Conservation (phyloP, 352 stramenopile species). For the Phytophthora syringae region DNA sequence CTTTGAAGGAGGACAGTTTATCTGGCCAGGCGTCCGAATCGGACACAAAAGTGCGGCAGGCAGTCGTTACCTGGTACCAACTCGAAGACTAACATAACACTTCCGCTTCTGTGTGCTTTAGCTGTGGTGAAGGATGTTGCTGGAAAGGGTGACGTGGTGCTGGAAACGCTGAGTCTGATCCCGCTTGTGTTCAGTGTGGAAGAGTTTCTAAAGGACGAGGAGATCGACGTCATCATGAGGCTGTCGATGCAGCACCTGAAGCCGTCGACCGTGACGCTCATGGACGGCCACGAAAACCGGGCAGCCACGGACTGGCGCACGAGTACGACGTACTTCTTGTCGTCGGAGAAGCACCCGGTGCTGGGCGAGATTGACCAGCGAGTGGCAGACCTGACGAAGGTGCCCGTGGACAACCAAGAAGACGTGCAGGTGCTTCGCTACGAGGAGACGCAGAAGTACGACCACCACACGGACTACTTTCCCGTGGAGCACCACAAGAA, state of each 20-base stretch:
- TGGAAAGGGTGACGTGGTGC: constrained; percentile 52
- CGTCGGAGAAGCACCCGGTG: constrained; percentile 50
- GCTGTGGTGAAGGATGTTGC: constrained; percentile 53
- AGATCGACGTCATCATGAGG: constrained; percentile 79
- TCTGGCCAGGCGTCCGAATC: constrained; percentile 75
- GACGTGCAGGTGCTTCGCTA: constrained; percentile 80
- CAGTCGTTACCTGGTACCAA: constrained; percentile 3
- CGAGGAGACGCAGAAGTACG: constrained; percentile 79
- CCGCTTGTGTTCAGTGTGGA: constrained; percentile 75
- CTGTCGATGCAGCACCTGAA: constrained; percentile 69
- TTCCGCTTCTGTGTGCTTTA: constrained; percentile 29
- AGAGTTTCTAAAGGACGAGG: constrained; percentile 81
- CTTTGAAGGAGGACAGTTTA: constrained; percentile 83
- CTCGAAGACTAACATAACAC: too few species aligned
- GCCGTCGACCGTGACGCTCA: constrained; percentile 65
- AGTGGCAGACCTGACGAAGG: constrained; percentile 69
- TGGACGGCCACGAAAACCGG: constrained; percentile 80
- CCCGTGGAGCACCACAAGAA: constrained; percentile 53
- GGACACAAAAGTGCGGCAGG: constrained; percentile 65
- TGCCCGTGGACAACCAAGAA: constrained; percentile 65
- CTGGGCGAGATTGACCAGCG: constrained; percentile 67
- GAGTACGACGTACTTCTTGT: constrained; percentile 80
- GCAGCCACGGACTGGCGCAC: constrained; percentile 81
- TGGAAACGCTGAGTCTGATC: constrained; percentile 72
- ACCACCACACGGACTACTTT: constrained; percentile 82